Percentiles rank a stretch among this genome's conserved stretches.
Conservation (phyloP, 1,139 yeast genomes). For the Magnusiomyces magnusii region DNA sequence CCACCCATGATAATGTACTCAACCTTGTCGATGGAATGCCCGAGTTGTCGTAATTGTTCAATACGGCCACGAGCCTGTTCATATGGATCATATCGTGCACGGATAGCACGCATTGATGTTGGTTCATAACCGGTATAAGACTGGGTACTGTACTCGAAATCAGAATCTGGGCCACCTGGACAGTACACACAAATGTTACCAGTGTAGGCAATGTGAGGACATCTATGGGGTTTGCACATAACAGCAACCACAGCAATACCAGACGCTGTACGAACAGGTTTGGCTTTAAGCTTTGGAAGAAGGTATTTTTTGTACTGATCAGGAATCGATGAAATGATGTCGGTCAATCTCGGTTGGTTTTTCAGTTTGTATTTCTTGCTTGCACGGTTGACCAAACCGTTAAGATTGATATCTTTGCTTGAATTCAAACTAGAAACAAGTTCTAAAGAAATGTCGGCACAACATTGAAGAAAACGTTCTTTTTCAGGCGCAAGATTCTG, state of each 20-base stretch:
- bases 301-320: constrained; percentile 90
- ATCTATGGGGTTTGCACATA: constrained; percentile 98
- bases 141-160: constrained; percentile 95
- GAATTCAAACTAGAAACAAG: constrained; percentile 69
- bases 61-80: constrained; percentile 98
- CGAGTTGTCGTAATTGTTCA: constrained; percentile 89
- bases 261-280: constrained; percentile 97
- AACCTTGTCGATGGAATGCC: constrained; percentile 95
- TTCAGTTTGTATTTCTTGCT: constrained; percentile 88
- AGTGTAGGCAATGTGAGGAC: constrained; percentile 98
- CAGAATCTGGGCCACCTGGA: constrained; percentile 99
- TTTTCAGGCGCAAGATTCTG: constrained; percentile 47
- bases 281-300: constrained; percentile 89
- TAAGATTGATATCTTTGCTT: constrained; percentile 76
- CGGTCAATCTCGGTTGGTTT: constrained; percentile 91
- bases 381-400: constrained; percentile 76
- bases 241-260: constrained; percentile 98
- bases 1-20: constrained; percentile 99
- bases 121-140: constrained; percentile 99
- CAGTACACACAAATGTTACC: constrained; percentile 98
- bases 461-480: constrained; percentile 86
- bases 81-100: constrained; percentile 97
- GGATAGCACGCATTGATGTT: constrained; percentile 95
- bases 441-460: constrained; percentile 88
- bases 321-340: constrained; percentile 90